Percentiles rank a stretch among this genome's conserved stretches.
Conservation (phyloP, 306 rosid species). For the Pachyrhizus erosus region DNA sequence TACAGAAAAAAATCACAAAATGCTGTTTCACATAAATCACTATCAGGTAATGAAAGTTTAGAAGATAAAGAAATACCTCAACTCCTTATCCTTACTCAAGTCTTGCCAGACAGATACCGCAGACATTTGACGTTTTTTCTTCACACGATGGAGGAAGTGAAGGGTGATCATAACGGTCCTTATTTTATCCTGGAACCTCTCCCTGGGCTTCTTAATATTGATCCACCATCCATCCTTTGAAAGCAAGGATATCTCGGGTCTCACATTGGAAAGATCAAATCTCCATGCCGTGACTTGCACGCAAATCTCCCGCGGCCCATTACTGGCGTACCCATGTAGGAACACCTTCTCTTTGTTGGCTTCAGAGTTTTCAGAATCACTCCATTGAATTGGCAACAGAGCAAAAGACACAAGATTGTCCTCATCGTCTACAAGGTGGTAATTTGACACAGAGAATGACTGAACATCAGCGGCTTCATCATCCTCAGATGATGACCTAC, state of each 20-base stretch:
- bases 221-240: constrained; percentile 67
- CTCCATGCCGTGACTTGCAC: constrained; percentile 75
- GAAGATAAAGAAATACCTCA: constrained; percentile 56
- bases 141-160: constrained; percentile 61
- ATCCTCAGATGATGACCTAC: constrained; percentile 60
- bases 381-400: constrained; percentile 75
- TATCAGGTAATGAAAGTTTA: background rate
- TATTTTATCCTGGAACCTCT: constrained; percentile 58
- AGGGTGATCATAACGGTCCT: constrained; percentile 66
- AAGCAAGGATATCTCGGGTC: constrained; percentile 70
- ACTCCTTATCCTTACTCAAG: constrained; percentile 54
- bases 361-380: constrained; percentile 42
- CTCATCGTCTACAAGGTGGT: constrained; percentile 64
- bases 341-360: constrained; percentile 38
- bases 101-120: constrained; percentile 63
- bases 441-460: constrained; percentile 56
- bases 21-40: background rate
- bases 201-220: constrained; percentile 75
- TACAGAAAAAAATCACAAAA: background rate
- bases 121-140: constrained; percentile 54
- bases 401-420: constrained; percentile 63
- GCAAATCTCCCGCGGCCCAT: constrained; percentile 59
- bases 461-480: constrained; percentile 52
- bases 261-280: constrained; percentile 59
- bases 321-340: constrained; percentile 59